A percentile compares a stretch with the other conserved stretches of the same genome.
phyloP scores from a whole-genome alignment of 2,329 filamentous ascomycete genomes.

The Pseudogymnoascus sp. region DNA sequence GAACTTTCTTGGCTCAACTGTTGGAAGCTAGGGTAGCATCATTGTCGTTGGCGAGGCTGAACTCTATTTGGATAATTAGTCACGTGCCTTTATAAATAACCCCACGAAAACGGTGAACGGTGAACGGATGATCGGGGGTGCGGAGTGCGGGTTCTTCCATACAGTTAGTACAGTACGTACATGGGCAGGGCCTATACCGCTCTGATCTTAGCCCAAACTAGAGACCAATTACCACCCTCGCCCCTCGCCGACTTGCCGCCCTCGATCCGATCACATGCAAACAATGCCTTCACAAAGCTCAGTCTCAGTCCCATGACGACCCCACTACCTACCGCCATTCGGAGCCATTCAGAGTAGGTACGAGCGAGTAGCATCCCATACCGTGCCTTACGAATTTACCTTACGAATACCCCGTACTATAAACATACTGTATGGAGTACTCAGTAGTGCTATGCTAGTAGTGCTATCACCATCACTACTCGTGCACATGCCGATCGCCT shows the following conservation, averaged over 20 bases:
- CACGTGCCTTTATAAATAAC: not conserved
- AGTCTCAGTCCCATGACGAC: not conserved
- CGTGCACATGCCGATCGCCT: not conserved
- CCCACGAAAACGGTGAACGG: not conserved
- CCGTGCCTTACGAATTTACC: too few relatives aligned
- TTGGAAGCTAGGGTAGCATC: not conserved
- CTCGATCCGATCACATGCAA: slow-evolving; percentile 4
- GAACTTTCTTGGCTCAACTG: not conserved
- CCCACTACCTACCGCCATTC: not conserved
- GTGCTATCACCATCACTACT: not conserved
- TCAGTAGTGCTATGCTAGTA: not conserved
- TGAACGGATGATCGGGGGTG: too few relatives aligned
- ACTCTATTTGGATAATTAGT: not conserved
- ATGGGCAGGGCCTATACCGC: not conserved
- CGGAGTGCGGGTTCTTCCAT: too few relatives aligned
- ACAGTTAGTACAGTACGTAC: too few relatives aligned
- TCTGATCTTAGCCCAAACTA: not conserved
- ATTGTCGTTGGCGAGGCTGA: slow-evolving; percentile 5
- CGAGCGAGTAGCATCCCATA: not conserved
- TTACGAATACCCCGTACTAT: not conserved
- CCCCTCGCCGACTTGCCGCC: not conserved
- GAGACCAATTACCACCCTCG: too few relatives aligned
- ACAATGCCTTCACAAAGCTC: not conserved
- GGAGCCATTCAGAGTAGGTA: not conserved
- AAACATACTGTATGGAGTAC: not conserved